phyloP scores from a whole-genome alignment of 495 filamentous ascomycete genomes.

The Aspergillus kassunensis region DNA sequence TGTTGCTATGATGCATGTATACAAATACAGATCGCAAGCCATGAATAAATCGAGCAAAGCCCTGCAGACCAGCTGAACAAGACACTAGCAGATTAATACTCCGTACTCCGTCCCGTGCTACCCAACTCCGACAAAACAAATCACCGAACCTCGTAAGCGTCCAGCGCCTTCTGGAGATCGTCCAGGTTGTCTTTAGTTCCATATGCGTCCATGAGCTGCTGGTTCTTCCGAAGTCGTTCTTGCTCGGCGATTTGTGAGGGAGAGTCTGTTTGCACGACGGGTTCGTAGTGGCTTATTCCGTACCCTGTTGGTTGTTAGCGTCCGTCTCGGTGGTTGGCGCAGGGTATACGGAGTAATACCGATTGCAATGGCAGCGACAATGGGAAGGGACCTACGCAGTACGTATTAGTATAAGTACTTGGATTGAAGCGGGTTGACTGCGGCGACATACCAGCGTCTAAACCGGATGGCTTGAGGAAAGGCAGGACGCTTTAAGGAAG shows the following conservation, averaged over 20 bases:
- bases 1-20: too few species aligned
- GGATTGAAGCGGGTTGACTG: background rate
- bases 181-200: slow-evolving; percentile 54
- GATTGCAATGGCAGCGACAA: slow-evolving; percentile 29
- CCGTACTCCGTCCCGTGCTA: background rate
- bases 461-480: background rate
- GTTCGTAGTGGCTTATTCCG: slow-evolving; percentile 26
- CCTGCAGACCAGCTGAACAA: background rate
- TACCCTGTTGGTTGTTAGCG: slow-evolving; percentile 21
- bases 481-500: slow-evolving; percentile 5
- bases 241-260: slow-evolving; percentile 25
- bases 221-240: slow-evolving; percentile 32
- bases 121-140: background rate
- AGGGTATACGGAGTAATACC: slow-evolving; percentile 23
- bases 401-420: background rate
- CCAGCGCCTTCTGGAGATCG: slow-evolving; percentile 55
- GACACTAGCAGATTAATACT: background rate
- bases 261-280: slow-evolving; percentile 13
- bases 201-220: slow-evolving; percentile 51
- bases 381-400: slow-evolving; percentile 29
- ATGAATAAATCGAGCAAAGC: too few species aligned
- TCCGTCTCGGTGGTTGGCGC: background rate
- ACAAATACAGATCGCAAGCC: too few species aligned
- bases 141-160: slow-evolving; percentile 41
- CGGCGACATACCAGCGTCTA: slow-evolving; percentile 5